A percentile compares a stretch with the other conserved stretches of the same genome.
These are phyloP conservation scores for Fraxinus xanthoxyloides DNA, from an alignment of 305 asterid genomes.

Conservation along the genomic window DNA sequence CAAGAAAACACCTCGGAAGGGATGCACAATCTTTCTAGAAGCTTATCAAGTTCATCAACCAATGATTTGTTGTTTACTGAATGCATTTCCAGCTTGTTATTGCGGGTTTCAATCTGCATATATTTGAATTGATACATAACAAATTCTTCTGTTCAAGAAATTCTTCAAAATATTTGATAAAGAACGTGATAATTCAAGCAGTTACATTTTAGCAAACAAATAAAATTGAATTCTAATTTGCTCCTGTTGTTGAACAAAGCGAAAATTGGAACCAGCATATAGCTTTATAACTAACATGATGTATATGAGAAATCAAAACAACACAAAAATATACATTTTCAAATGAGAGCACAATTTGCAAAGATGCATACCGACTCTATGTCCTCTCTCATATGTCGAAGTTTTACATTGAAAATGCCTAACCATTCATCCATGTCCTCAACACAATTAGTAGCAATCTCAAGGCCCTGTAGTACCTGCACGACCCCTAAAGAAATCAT, in stretches of 20 bases:
- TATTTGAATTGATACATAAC: not conserved
- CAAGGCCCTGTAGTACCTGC: slow-evolving; percentile 89
- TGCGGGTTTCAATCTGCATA: slow-evolving; percentile 91
- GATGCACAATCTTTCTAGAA: slow-evolving; percentile 77
- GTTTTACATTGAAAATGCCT: slow-evolving; percentile 81
- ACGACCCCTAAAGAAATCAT: slow-evolving; percentile 4
- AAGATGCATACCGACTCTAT: slow-evolving; percentile 74
- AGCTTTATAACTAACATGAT: slow-evolving; percentile 12
- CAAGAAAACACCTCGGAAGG: slow-evolving; percentile 74
- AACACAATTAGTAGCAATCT: slow-evolving; percentile 78
- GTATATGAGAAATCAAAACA: not conserved
- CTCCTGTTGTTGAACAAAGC: not conserved
- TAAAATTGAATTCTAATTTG: not conserved
- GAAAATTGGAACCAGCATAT: slow-evolving; percentile 13
- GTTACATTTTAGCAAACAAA: not conserved
- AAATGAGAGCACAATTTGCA: slow-evolving; percentile 25
- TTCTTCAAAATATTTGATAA: slow-evolving; percentile 5
- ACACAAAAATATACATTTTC: slow-evolving; percentile 9
- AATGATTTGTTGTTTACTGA: slow-evolving; percentile 86
- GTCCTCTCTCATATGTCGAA: slow-evolving; percentile 97
- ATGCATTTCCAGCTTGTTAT: slow-evolving; percentile 96
- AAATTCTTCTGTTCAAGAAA: not conserved
- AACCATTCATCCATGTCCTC: slow-evolving; percentile 99
- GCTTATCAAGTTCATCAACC: slow-evolving; percentile 91
- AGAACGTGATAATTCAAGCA: slow-evolving; percentile 4